Evolutionary conservation across 139 green algal species (phyloP).

Genomic region (Diplosphaera chodatii): DNA sequence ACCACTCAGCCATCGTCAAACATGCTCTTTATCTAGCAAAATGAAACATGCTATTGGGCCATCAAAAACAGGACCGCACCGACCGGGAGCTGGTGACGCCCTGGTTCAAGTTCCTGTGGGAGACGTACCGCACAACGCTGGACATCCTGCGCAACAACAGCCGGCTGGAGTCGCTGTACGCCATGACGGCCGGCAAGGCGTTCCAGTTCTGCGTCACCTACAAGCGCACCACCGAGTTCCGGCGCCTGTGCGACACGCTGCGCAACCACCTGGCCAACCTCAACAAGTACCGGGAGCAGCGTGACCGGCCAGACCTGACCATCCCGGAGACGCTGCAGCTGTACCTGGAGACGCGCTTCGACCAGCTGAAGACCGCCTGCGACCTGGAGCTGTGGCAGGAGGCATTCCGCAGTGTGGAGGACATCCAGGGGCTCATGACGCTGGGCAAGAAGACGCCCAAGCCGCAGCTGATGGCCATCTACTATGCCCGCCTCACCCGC

Average conservation of each 20-base stretch:
- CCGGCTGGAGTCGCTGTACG: slow-evolving; percentile 94
- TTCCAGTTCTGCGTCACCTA: slow-evolving; percentile 94
- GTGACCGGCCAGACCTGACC: slow-evolving; percentile 87
- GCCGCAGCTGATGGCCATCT: slow-evolving; percentile 89
- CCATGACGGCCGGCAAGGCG: slow-evolving; percentile 72
- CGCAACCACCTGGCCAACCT: slow-evolving; percentile 95
- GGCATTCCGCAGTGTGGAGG: slow-evolving; percentile 95
- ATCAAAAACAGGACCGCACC: too few relatives aligned
- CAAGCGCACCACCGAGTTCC: slow-evolving; percentile 97
- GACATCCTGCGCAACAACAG: slow-evolving; percentile 97
- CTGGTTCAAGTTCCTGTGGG: slow-evolving; percentile 99
- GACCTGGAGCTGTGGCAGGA: slow-evolving; percentile 98
- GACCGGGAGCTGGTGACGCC: slow-evolving; percentile 96
- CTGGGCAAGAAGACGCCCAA: slow-evolving; percentile 82
- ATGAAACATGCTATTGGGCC: too few relatives aligned
- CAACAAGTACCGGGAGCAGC: slow-evolving; percentile 82
- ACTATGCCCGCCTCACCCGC: slow-evolving; percentile 90
- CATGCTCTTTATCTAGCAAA: too few relatives aligned
- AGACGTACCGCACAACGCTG: slow-evolving; percentile 91
- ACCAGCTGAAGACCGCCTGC: slow-evolving; percentile 91
- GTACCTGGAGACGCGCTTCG: slow-evolving; percentile 96
- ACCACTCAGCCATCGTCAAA: too few relatives aligned
- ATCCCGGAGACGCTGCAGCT: slow-evolving; percentile 82
- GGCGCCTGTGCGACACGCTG: slow-evolving; percentile 96
- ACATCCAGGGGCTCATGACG: slow-evolving; percentile 91